phyloP scores from a whole-genome alignment of 257 asterid species.

The Solanum clarkiae region DNA sequence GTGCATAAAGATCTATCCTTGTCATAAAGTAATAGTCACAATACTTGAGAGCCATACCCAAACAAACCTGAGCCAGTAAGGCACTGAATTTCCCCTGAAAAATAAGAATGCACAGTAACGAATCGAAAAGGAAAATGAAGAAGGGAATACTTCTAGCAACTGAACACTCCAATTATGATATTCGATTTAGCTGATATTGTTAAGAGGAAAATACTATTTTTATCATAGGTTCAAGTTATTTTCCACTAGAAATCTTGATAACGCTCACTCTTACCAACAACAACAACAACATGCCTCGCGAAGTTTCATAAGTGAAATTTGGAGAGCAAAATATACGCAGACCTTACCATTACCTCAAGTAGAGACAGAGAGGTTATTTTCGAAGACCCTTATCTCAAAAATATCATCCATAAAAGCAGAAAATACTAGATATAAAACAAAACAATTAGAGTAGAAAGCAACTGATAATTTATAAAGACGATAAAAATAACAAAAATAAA shows the following conservation, averaged over 20 bases:
- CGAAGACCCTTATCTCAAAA: no score
- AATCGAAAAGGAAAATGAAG: background rate
- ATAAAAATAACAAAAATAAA: no score
- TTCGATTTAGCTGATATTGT: background rate
- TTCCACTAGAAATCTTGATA: background rate
- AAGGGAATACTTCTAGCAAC: background rate
- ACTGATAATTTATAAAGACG: no score
- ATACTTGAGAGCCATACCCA: background rate
- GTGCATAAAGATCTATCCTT: background rate
- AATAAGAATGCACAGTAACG: background rate
- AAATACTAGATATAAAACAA: no score
- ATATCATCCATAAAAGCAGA: no score
- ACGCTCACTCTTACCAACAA: background rate
- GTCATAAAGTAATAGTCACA: background rate
- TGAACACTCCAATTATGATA: background rate
- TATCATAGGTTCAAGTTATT: no score
- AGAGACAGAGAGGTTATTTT: no score
- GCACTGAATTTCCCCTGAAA: background rate
- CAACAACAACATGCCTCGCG: no score
- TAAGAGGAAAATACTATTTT: background rate
- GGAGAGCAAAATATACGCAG: no score
- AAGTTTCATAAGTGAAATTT: no score
- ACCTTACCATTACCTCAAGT: no score
- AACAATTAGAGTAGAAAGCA: no score
- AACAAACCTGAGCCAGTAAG: background rate